Conservation (phyloP, 306 rosid species). For the Purshia tridentata region DNA sequence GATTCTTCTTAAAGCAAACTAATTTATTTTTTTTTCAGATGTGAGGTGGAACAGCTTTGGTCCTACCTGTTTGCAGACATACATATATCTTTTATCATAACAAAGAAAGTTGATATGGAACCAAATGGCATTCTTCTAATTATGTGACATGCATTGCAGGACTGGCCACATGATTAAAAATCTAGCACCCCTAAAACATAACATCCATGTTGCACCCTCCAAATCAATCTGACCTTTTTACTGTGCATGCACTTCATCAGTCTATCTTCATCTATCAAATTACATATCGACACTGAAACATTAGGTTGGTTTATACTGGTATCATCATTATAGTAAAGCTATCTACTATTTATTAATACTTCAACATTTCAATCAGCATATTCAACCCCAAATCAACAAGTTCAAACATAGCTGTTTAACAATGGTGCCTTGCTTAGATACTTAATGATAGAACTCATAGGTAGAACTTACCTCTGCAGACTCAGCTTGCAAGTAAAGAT, state of each 20-base stretch:
- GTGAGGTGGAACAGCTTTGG: slow-evolving; percentile 46
- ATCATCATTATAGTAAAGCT: not conserved
- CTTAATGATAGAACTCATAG: no score
- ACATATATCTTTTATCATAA: slow-evolving; percentile 38
- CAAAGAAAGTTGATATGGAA: slow-evolving; percentile 1
- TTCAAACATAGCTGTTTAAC: no score
- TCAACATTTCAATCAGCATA: not conserved
- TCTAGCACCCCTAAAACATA: not conserved
- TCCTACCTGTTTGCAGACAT: slow-evolving; percentile 37
- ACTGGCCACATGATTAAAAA: slow-evolving; percentile 9
- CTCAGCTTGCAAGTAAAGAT: no score
- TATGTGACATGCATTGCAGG: no score
- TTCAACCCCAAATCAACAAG: no score
- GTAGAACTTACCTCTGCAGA: no score
- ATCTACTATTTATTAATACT: no score
- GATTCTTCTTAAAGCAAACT: slow-evolving; percentile 52
- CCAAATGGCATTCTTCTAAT: no score
- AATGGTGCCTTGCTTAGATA: no score
- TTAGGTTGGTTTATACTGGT: slow-evolving; percentile 1
- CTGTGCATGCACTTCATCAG: not conserved
- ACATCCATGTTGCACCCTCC: not conserved
- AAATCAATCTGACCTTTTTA: not conserved
- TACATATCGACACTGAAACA: not conserved
- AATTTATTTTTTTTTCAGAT: slow-evolving; percentile 21
- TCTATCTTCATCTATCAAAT: not conserved